Evolutionary conservation across 495 filamentous ascomycete genomes (phyloP).

Genomic region (Penicillium verhagenii): DNA sequence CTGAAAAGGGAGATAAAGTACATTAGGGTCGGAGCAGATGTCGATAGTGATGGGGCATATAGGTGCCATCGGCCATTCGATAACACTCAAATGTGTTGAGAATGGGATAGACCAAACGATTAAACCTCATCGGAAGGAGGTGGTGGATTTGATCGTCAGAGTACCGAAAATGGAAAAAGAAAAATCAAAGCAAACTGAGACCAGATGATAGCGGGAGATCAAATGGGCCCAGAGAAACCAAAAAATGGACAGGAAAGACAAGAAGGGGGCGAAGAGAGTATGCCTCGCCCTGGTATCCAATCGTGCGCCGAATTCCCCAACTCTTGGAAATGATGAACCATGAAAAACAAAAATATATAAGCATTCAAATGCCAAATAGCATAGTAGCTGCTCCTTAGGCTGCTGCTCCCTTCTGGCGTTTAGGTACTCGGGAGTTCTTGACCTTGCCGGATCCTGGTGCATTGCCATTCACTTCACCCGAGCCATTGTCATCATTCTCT

Average conservation of each 20-base stretch:
- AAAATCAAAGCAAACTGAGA: neutral
- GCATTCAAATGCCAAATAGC: neutral
- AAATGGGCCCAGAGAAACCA: slow-evolving; percentile 10
- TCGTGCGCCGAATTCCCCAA: slow-evolving; percentile 35
- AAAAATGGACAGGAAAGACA: slow-evolving; percentile 23
- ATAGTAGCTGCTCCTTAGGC: slow-evolving; percentile 2
- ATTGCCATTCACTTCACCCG: slow-evolving; percentile 50
- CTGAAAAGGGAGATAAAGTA: slow-evolving; percentile 36
- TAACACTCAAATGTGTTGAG: slow-evolving; percentile 1
- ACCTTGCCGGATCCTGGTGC: slow-evolving; percentile 45
- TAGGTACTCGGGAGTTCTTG: slow-evolving; percentile 57
- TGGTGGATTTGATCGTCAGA: slow-evolving; percentile 24
- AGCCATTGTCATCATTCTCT: slow-evolving; percentile 61
- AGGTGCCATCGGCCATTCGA: slow-evolving; percentile 4
- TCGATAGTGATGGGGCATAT: slow-evolving; percentile 12
- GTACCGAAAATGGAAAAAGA: slow-evolving; percentile 15
- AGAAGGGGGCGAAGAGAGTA: slow-evolving; percentile 5
- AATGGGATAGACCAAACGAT: slow-evolving; percentile 16
- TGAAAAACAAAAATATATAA: slow-evolving; percentile 7
- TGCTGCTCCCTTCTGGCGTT: slow-evolving; percentile 53
- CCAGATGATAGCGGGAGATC: slow-evolving; percentile 20
- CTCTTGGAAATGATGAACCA: slow-evolving; percentile 28
- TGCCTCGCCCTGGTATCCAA: slow-evolving; percentile 32
- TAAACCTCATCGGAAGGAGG: slow-evolving; percentile 17
- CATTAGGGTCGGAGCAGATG: slow-evolving; percentile 28